These are phyloP conservation scores for Fusarium penzigii DNA, from an alignment of 2,329 filamentous ascomycete species.

Conservation along the genomic window DNA sequence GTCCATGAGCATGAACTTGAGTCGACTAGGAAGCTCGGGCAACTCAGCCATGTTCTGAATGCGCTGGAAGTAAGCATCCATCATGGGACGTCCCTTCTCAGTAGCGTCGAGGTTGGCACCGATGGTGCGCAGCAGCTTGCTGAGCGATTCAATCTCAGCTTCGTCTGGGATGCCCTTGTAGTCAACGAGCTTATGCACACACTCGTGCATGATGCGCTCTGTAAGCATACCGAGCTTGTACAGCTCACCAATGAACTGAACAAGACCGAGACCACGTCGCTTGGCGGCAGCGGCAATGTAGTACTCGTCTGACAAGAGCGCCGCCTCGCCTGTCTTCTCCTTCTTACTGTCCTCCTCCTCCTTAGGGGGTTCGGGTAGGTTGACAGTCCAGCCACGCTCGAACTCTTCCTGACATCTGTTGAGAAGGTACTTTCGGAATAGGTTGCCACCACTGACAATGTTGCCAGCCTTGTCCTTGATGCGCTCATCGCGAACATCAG, in stretches of 20 bases:
- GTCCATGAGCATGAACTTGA: slow-evolving; percentile 97
- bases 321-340: slow-evolving; percentile 67
- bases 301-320: slow-evolving; percentile 93
- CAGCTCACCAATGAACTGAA: slow-evolving; percentile 98
- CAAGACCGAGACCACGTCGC: slow-evolving; percentile 92
- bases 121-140: slow-evolving; percentile 88
- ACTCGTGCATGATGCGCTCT: slow-evolving; percentile 99
- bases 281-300: slow-evolving; percentile 93
- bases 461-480: slow-evolving; percentile 89
- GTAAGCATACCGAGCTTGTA: slow-evolving; percentile 99
- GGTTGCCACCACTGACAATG: slow-evolving; percentile 84
- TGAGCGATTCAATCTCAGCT: slow-evolving; percentile 93
- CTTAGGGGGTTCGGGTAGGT: slow-evolving; percentile 66
- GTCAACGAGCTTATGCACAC: slow-evolving; percentile 94
- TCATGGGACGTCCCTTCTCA: slow-evolving; percentile 81
- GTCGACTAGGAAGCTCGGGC: slow-evolving; percentile 79
- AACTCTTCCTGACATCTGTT: slow-evolving; percentile 99
- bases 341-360: slow-evolving; percentile 59
- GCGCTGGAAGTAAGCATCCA: slow-evolving; percentile 91
- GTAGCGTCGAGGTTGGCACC: slow-evolving; percentile 81
- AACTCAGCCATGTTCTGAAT: slow-evolving; percentile 82
- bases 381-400: slow-evolving; percentile 93
- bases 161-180: slow-evolving; percentile 93
- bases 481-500: slow-evolving; percentile 92
- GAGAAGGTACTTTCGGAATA: slow-evolving; percentile 98